phyloP scores from a whole-genome alignment of 177 flowering plant species.

The Viscum album region DNA sequence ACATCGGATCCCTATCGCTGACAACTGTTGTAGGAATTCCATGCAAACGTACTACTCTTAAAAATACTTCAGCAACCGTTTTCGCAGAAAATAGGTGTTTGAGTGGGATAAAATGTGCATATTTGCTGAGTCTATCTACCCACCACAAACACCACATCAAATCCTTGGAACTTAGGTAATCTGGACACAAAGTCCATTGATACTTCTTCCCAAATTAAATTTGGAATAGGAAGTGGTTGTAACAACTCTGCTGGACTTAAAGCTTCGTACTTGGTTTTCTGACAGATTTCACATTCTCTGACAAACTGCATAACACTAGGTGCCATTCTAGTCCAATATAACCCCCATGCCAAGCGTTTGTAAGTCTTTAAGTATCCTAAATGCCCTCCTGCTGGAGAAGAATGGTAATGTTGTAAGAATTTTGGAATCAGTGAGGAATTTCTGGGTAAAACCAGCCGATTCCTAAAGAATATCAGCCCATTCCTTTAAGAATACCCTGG shows the following conservation, averaged over 20 bases:
- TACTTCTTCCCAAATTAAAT: slow-evolving; percentile 7
- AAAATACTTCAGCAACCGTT: not conserved
- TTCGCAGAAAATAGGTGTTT: not conserved
- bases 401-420: not conserved
- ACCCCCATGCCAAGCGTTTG: not conserved
- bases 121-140: slow-evolving; percentile 10
- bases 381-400: not conserved
- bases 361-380: not conserved
- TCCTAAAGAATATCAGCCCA: not conserved
- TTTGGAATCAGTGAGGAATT: not conserved
- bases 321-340: not conserved
- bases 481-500: not conserved
- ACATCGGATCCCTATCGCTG: not conserved
- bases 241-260: not conserved
- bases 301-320: not conserved
- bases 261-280: not conserved
- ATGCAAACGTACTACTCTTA: not conserved
- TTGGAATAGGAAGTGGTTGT: slow-evolving; percentile 8
- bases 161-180: not conserved
- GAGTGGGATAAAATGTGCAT: slow-evolving; percentile 1
- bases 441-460: not conserved
- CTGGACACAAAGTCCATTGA: slow-evolving; percentile 15
- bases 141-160: slow-evolving; percentile 2
- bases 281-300: slow-evolving; percentile 2
- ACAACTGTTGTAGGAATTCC: not conserved